Conservation (phyloP, 1,284 basidiomycete genomes). For the Earliella scabrosa region DNA sequence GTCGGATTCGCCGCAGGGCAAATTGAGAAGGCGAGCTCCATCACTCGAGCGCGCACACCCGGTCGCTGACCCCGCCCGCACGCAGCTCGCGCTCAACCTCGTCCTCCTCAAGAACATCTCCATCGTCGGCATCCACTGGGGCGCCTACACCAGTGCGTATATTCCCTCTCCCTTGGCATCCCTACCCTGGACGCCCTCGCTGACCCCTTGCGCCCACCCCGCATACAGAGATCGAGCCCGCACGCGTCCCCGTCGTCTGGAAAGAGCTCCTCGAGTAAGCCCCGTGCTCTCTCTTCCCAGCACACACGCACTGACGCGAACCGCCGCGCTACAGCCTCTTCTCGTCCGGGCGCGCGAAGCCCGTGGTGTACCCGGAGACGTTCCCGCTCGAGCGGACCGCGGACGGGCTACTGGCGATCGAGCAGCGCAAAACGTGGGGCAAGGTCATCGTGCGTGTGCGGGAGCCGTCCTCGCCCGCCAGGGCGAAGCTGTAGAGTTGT, state of each 20-base stretch:
- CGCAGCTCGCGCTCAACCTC: slow-evolving; percentile 83
- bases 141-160: slow-evolving; percentile 71
- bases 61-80: slow-evolving; percentile 9
- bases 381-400: slow-evolving; percentile 65
- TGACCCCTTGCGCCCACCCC: background rate
- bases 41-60: too few species aligned
- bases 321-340: slow-evolving; percentile 56
- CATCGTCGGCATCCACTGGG: slow-evolving; percentile 86
- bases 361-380: slow-evolving; percentile 74
- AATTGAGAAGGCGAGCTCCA: slow-evolving; percentile 91
- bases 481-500: slow-evolving; percentile 38
- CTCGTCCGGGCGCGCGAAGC: slow-evolving; percentile 65
- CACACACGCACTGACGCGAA: background rate
- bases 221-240: slow-evolving; percentile 66
- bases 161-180: background rate
- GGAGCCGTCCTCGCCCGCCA: slow-evolving; percentile 39
- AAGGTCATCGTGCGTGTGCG: slow-evolving; percentile 81
- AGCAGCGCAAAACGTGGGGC: slow-evolving; percentile 90
- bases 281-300: background rate
- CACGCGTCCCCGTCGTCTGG: slow-evolving; percentile 74
- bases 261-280: slow-evolving; percentile 71
- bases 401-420: slow-evolving; percentile 75
- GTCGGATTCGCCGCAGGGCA: slow-evolving; percentile 90
- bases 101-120: slow-evolving; percentile 88
- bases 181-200: too few species aligned